Percentiles rank a stretch among this genome's conserved stretches.
Conservation (phyloP, 2,329 filamentous ascomycete species). For the Nothophaeocryptopus gaeumannii region DNA sequence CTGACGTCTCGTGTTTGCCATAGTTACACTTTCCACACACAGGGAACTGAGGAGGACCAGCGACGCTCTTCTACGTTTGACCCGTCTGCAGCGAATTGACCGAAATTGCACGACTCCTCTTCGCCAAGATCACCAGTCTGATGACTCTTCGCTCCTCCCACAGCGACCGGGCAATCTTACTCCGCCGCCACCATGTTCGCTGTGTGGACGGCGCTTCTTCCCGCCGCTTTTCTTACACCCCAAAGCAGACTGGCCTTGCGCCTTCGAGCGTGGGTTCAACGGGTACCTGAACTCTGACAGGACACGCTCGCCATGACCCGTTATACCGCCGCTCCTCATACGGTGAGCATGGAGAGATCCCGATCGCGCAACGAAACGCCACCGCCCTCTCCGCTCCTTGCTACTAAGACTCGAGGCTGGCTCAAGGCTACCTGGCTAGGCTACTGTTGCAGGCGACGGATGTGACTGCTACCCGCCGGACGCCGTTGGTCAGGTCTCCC, state of each 20-base stretch:
- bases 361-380: too few species aligned
- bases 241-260: constrained; percentile 1
- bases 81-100: background rate
- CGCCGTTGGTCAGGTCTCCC: background rate
- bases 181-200: constrained; percentile 1
- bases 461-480: background rate
- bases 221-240: background rate
- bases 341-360: too few species aligned
- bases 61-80: background rate
- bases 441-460: too few species aligned
- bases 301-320: background rate
- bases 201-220: constrained; percentile 7
- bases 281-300: background rate
- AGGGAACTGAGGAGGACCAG: too few species aligned
- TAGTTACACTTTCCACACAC: too few species aligned
- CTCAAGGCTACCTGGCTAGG: too few species aligned
- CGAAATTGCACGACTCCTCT: constrained; percentile 1
- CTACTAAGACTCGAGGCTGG: too few species aligned
- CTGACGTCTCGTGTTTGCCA: too few species aligned
- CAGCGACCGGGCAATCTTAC: constrained; percentile 6
- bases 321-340: too few species aligned
- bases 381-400: too few species aligned
- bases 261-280: constrained; percentile 4
- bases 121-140: constrained; percentile 1
- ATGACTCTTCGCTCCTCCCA: background rate